A percentile compares a stretch with the other conserved stretches of the same genome.
Conservation (phyloP, 2,329 filamentous ascomycete genomes). For the Ophiostoma triangulosporum region DNA sequence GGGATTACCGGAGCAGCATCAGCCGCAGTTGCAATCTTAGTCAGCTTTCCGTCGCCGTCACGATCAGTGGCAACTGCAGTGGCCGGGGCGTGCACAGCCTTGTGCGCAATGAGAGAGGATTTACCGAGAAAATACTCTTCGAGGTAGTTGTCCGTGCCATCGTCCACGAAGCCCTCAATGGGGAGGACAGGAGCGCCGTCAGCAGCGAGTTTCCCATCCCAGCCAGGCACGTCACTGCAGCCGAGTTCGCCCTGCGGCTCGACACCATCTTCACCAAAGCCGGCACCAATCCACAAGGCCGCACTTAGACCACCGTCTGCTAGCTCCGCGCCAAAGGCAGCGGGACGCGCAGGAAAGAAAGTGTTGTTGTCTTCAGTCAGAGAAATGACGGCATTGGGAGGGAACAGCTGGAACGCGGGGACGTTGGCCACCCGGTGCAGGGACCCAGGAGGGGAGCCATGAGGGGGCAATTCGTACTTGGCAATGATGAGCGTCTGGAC, state of each 20-base stretch:
- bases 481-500: background rate
- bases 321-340: conserved; percentile 77
- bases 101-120: background rate
- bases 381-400: conserved; percentile 88
- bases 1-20: background rate
- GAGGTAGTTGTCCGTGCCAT: conserved; percentile 77
- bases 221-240: conserved; percentile 87
- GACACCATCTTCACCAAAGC: conserved; percentile 69
- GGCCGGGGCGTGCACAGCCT: background rate
- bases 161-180: conserved; percentile 35
- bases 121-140: conserved; percentile 34
- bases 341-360: conserved; percentile 84
- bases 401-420: conserved; percentile 62
- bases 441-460: background rate
- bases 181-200: conserved; percentile 24
- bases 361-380: conserved; percentile 97
- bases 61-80: background rate
- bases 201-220: conserved; percentile 46
- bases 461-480: background rate
- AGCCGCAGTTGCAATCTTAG: background rate
- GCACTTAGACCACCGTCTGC: conserved; percentile 68
- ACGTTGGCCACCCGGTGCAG: background rate
- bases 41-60: background rate
- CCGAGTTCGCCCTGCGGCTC: conserved; percentile 73
- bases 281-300: conserved; percentile 84